Base-by-base conservation (phyloP, 345 rosid species). In the Corchorus olitorius region DNA sequence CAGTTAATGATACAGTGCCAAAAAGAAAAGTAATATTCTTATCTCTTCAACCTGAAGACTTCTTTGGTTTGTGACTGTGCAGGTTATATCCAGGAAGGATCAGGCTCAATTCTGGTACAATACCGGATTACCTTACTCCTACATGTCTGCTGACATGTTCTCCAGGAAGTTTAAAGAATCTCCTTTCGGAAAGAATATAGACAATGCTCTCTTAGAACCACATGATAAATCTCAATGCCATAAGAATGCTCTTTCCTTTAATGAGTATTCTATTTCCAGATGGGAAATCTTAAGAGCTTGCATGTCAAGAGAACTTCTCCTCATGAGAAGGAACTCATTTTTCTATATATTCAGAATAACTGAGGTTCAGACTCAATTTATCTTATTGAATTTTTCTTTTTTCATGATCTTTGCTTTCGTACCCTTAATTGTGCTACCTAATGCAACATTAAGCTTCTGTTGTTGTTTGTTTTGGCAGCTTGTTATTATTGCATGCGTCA, bases 71-170 rank as follows among this genome's bases (percentile, higher is more conserved):
- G 64, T 10, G 37, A 43, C 8, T 77, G 63, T 64, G 55, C 77
- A 88, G 95, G 96, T 91, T 5, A 82, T 85, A 71, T 89, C 93
- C 9, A 84, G 67, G 58, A 91, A 91, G 78, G 97, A 91, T 75
- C 92, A 91, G 78, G 86, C 75, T 9, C 90, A 86, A 39, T 91
- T 86, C 56, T 91, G 93, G 93, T 73, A 56, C 66, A 34, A 19
- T 52, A 52, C 76, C 2, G 84, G 77, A 45, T 48, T 75, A 68
- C 84, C 87, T 0, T 64, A 84, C 74, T 74, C 79, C 48, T 88
- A 81, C 65, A 43, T 86, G 48, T 83, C 89, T 8, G 83, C 81
- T 37, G 84, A 86, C 34, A 63, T 54, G 77, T 88, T 88, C 75
- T 67, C 53, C 12, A 81, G 43, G 70, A 87, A 73, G 59, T 91